Base-by-base conservation (phyloP, 805 yeast genomes). In the Kregervanrija delftensis region DNA sequence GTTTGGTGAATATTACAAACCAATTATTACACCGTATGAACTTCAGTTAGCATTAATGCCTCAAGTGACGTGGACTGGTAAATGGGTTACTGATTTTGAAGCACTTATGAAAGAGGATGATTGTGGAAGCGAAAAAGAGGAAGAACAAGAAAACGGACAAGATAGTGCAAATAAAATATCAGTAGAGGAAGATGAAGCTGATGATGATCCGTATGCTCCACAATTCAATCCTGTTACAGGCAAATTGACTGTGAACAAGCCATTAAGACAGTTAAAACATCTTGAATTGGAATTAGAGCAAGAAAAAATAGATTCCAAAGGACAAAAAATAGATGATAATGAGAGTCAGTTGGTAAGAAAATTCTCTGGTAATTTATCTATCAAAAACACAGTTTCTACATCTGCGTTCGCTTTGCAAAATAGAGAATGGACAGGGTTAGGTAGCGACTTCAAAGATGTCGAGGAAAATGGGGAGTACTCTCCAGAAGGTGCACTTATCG, bases 21-120 rank as follows among this genome's bases (percentile, higher is more conserved):
- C 98, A 1, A 85, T 93, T 10, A 79, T 93, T 14, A 93, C 99
- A 0, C 98, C 98, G 0, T 91, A 86, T 63, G 99, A 93, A 61
- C 67, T 93, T 35, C 76, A 82, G 40, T 65, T 91, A 61, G 96
- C 98, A 0, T 71, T 93, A 46, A 76, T 76, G 49, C 79, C 77
- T 17, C 88, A 84, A 50, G 71, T 87, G 16, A 70, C 79, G 1
- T 93, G 99, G 99, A 82, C 95, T 0, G 98, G 98, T 1, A 75
- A 84, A 53, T 93, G 99, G 98, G 76, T 86, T 10, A 79, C 88
- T 1, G 93, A 86, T 53, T 89, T 90, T 63, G 57, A 67, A 16
- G 76, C 76, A 35, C 73, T 78, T 3, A 58, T 81, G 50, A 62
- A 58, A 5, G 70, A 65, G 30, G 65, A 64, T 13, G 67, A 62